Conservation (phyloP, 2,329 filamentous ascomycete genomes). For the Diaporthe eres region DNA sequence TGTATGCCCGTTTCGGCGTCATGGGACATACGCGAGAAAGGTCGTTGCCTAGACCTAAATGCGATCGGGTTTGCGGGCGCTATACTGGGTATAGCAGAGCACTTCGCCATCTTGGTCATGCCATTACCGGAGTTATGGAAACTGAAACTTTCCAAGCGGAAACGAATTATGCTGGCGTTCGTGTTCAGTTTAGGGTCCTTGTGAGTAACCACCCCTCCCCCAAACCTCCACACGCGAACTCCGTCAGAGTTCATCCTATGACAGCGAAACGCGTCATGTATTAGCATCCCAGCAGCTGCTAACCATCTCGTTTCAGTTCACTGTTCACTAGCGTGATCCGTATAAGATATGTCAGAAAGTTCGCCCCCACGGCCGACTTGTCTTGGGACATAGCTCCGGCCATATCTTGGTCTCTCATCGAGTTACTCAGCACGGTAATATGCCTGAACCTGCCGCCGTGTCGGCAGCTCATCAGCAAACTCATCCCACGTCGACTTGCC, state of each 20-base stretch:
- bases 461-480: slow-evolving; percentile 18
- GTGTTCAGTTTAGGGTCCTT: slow-evolving; percentile 37
- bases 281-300: slow-evolving; percentile 14
- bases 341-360: slow-evolving; percentile 31
- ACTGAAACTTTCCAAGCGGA: slow-evolving; percentile 30
- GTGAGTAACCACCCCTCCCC: background rate
- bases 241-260: background rate
- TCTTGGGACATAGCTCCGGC: slow-evolving; percentile 34
- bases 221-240: too few relatives aligned
- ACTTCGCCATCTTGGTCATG: slow-evolving; percentile 25
- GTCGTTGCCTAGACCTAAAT: slow-evolving; percentile 32
- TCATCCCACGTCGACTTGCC: slow-evolving; percentile 28
- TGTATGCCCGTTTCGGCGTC: slow-evolving; percentile 19
- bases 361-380: slow-evolving; percentile 31
- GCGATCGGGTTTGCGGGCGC: slow-evolving; percentile 32
- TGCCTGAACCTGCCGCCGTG: slow-evolving; percentile 33
- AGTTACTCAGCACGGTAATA: slow-evolving; percentile 32
- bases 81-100: slow-evolving; percentile 25
- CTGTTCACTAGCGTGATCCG: slow-evolving; percentile 33
- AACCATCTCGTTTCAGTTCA: slow-evolving; percentile 15
- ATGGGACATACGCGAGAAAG: slow-evolving; percentile 32
- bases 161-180: slow-evolving; percentile 23
- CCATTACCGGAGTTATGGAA: slow-evolving; percentile 34
- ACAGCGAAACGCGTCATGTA: background rate
- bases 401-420: slow-evolving; percentile 35